Percentiles rank a stretch among this genome's conserved stretches.
These are phyloP conservation scores for Komagataea norvegica DNA, from an alignment of 1,139 yeast species.

Conservation along the genomic window DNA sequence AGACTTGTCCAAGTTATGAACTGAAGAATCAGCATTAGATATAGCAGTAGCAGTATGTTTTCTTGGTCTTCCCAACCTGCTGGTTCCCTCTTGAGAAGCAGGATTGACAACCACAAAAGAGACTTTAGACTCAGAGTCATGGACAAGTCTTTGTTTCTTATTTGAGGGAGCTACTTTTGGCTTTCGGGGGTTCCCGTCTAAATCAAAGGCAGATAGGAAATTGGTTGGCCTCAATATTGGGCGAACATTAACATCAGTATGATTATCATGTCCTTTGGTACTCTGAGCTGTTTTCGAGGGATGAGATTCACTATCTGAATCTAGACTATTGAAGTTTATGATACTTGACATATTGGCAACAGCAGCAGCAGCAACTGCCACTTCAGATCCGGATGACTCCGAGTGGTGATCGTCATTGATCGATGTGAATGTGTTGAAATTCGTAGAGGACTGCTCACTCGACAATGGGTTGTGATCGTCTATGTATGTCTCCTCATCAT, in stretches of 20 bases:
- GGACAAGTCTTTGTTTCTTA: constrained; percentile 23
- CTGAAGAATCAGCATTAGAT: constrained; percentile 10
- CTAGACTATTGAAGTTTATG: constrained; percentile 17
- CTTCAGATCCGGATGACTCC: constrained; percentile 8
- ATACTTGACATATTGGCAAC: constrained; percentile 23
- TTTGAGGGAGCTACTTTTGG: too few relatives aligned
- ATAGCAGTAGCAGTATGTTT: constrained; percentile 8
- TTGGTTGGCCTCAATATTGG: too few relatives aligned
- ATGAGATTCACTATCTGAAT: constrained; percentile 1
- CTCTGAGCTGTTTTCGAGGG: too few relatives aligned
- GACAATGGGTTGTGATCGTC: constrained; percentile 2
- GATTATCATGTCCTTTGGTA: constrained; percentile 1
- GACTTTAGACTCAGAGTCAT: constrained; percentile 21
- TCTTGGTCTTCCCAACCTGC: constrained; percentile 26
- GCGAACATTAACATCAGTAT: not conserved
- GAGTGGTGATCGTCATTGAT: constrained; percentile 9
- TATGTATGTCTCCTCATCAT: constrained; percentile 2
- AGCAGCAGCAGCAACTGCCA: constrained; percentile 22
- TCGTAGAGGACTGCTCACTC: constrained; percentile 2
- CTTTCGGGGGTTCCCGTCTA: too few relatives aligned
- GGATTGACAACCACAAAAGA: constrained; percentile 27
- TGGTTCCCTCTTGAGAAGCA: constrained; percentile 20
- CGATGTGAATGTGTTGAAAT: constrained; percentile 7
- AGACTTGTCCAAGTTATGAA: constrained; percentile 21
- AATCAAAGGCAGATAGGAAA: too few relatives aligned